Percentiles rank a stretch among this genome's conserved stretches.
These are phyloP conservation scores for Lecanicillium sp. DNA, from an alignment of 2,329 filamentous ascomycete genomes.

Conservation along the genomic window DNA sequence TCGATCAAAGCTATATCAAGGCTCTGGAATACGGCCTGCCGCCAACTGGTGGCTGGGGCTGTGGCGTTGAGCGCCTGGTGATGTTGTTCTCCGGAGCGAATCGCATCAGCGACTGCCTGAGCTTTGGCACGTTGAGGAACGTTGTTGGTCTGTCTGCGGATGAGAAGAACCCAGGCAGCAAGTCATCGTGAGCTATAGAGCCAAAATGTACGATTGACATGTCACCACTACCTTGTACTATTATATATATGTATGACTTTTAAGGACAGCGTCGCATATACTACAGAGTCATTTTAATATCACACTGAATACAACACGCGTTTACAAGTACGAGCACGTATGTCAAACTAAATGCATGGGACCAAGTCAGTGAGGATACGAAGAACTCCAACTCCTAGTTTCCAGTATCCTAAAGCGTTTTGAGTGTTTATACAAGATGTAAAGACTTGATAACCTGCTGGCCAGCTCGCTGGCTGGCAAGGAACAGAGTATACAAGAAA, in stretches of 20 bases:
- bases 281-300: no score
- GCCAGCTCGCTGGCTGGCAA: not conserved
- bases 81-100: constrained; percentile 81
- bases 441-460: not conserved
- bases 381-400: no score
- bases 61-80: constrained; percentile 80
- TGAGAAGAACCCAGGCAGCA: constrained; percentile 1
- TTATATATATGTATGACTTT: no score
- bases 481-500: constrained; percentile 6
- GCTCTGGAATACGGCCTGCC: constrained; percentile 84
- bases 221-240: no score
- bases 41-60: constrained; percentile 96
- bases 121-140: constrained; percentile 77
- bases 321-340: no score
- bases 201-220: no score
- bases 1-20: constrained; percentile 75
- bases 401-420: no score
- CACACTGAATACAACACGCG: no score
- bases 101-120: constrained; percentile 77
- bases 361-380: no score
- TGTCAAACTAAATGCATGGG: no score
- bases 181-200: not conserved
- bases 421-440: no score
- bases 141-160: constrained; percentile 43
- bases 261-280: no score